These are phyloP conservation scores for Trichoderma citrinoviride DNA, from an alignment of 2,329 filamentous ascomycete genomes.

Conservation along the genomic window DNA sequence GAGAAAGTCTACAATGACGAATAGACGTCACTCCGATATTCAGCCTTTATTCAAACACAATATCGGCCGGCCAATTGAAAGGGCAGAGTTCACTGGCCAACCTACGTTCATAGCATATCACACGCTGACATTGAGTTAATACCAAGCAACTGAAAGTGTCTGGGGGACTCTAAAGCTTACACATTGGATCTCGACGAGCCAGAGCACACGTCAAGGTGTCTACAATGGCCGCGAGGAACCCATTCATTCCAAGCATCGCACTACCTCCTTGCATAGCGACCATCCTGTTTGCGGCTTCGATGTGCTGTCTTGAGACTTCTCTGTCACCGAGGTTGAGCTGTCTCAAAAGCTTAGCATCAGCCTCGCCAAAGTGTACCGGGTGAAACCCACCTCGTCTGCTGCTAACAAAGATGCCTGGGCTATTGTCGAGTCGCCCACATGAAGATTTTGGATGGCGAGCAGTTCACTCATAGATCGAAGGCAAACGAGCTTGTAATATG, in stretches of 20 bases:
- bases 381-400: conserved; percentile 7
- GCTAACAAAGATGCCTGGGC: conserved; percentile 8
- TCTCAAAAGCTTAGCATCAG: not conserved
- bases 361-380: no score
- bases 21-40: no score
- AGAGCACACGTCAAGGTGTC: conserved; percentile 9
- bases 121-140: not conserved
- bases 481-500: conserved; percentile 2
- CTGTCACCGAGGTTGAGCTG: conserved; percentile 6
- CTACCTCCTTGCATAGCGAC: conserved; percentile 12
- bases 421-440: not conserved
- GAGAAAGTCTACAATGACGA: no score
- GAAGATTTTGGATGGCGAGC: not conserved
- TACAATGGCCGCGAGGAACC: conserved; percentile 3
- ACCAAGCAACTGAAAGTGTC: not conserved
- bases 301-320: conserved; percentile 8
- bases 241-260: conserved; percentile 10
- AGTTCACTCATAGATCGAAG: conserved; percentile 10
- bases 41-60: no score
- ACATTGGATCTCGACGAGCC: not conserved
- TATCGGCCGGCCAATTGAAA: no score
- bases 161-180: not conserved
- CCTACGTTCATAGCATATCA: not conserved
- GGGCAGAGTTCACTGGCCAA: no score
- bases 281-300: conserved; percentile 12